Evolutionary conservation across 805 yeast species (phyloP), one percentile per base, ranked within the genome.

Genomic region (Wickerhamiella australiensis): DNA sequence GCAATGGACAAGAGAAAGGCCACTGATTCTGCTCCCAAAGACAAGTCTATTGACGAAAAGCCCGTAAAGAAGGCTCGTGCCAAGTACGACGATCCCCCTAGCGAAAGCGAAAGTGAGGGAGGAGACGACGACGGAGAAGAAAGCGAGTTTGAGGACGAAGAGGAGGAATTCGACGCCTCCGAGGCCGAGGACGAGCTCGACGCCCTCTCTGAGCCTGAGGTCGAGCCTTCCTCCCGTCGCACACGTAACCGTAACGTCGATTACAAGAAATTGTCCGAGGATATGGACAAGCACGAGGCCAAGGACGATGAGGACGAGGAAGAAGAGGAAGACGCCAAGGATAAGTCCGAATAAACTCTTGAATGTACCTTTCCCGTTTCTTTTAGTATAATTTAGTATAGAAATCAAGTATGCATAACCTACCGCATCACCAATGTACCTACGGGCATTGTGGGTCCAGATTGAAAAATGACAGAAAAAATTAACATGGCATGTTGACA

Each of bases 211-310:
- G 72, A 82, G 36, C 69, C 86, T 36, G 88, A 87, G 66, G 86
- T 87, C 62, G 86, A 86, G 56, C 73, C 82, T n/a, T 66, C 66
- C 15, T 68, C 94, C 67, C 83, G 96, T 6, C 77, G 96, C 57
- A 94, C 96, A 13, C 51, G 44, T 26, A 9, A 20, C 13, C 82
- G 80, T 61, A 82, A 81, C 17, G 82, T 88, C 57, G 96, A 87
- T 66, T 87, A 82, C 65, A 72, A 78, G 51, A 81, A 84, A 66
- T 86, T 94, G 13, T 84, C 86, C 18, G 82, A 77, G 56, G 76
- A 83, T 61, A 66, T 85, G 58, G 78, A 75, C 48, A 68, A 67
- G 20, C 27, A 38, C 46, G 80, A 77, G 51, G 69, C 68, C 37
- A 67, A 66, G 17, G 65, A 67, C 2, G 74, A 69, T 23, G 77